Conservation (phyloP, 768 basidiomycete genomes). For the Collybia sordida region DNA sequence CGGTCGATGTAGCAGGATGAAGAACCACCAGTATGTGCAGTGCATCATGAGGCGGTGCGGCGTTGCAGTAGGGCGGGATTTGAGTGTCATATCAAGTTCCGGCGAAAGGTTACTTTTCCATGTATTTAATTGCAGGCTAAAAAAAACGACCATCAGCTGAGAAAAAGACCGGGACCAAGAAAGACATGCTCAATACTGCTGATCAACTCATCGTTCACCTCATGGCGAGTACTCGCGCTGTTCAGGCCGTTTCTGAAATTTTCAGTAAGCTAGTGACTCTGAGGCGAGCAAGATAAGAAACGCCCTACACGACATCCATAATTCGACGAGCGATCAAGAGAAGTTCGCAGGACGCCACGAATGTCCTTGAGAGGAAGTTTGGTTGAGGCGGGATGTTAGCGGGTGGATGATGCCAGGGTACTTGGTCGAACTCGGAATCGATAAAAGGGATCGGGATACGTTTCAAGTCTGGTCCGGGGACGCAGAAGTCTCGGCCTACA, state of each 20-base stretch:
- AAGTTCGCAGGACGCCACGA: slow-evolving; percentile 48
- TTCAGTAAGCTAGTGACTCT: background rate
- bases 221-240: slow-evolving; percentile 34
- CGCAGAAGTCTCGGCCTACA: slow-evolving; percentile 60
- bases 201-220: slow-evolving; percentile 45
- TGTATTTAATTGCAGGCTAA: slow-evolving; percentile 44
- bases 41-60: slow-evolving; percentile 60
- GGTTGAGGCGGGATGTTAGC: slow-evolving; percentile 39
- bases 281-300: background rate
- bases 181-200: slow-evolving; percentile 51
- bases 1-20: slow-evolving; percentile 61
- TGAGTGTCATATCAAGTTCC: slow-evolving; percentile 50
- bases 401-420: slow-evolving; percentile 43
- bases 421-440: slow-evolving; percentile 47
- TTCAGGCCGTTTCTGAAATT: slow-evolving; percentile 41
- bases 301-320: slow-evolving; percentile 58
- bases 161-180: background rate
- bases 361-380: slow-evolving; percentile 43
- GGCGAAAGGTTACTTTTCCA: slow-evolving; percentile 46
- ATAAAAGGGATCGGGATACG: slow-evolving; percentile 47
- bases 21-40: slow-evolving; percentile 55
- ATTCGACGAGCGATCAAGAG: slow-evolving; percentile 48
- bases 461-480: slow-evolving; percentile 36
- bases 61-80: slow-evolving; percentile 44
- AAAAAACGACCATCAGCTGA: background rate